Evolutionary conservation across 495 filamentous ascomycete genomes (phyloP).

Genomic region (Neurospora tetrasperma): DNA sequence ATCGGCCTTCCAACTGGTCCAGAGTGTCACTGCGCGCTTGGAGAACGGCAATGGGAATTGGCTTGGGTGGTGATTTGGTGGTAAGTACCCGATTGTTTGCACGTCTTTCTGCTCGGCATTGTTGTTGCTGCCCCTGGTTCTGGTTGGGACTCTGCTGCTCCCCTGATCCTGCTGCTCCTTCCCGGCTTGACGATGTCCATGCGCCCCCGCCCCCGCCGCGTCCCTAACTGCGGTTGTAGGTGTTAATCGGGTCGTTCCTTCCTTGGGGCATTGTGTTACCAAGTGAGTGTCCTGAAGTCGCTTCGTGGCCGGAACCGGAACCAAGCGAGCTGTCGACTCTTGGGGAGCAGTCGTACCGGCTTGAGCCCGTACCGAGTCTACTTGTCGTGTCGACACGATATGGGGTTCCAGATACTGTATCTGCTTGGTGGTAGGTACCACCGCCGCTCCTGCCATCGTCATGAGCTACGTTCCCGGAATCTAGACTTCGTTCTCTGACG

Average conservation of each 20-base stretch:
- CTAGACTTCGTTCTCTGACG: not conserved
- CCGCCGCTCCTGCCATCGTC: not conserved
- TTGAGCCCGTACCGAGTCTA: not conserved
- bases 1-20: not conserved
- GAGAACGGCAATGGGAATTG: not conserved
- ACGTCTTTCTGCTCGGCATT: not conserved
- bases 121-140: not conserved
- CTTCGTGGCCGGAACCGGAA: not conserved
- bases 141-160: not conserved
- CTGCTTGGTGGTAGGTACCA: not conserved
- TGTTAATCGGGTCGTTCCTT: not conserved
- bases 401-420: not conserved
- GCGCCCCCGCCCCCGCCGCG: not conserved
- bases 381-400: not conserved
- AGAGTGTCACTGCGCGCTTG: not conserved
- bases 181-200: not conserved
- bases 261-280: not conserved
- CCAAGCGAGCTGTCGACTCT: not conserved
- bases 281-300: not conserved
- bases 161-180: not conserved
- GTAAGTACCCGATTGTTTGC: not conserved
- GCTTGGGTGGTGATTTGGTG: not conserved
- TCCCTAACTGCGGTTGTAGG: slow-evolving; percentile 1
- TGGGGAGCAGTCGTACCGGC: not conserved
- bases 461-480: not conserved